A percentile compares a stretch with the other conserved stretches of the same genome.
phyloP scores from a whole-genome alignment of 2,329 filamentous ascomycete species.

The Fusarium compactum region DNA sequence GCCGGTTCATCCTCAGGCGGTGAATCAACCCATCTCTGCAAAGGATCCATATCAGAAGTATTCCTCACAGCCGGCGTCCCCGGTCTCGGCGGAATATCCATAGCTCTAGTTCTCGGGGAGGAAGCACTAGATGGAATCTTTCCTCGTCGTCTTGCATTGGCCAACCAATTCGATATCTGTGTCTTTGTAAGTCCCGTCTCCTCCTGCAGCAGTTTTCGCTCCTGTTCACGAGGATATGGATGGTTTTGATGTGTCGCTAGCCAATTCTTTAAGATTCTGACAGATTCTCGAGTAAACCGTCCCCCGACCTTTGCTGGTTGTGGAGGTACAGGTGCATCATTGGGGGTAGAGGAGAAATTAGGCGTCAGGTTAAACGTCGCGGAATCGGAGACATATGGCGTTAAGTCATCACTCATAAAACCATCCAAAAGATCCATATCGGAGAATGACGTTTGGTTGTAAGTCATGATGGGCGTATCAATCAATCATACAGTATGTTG shows the following conservation, averaged over 20 bases:
- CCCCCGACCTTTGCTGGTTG: conserved; percentile 38
- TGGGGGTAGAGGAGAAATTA: neutral
- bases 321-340: neutral
- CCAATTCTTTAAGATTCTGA: conserved; percentile 84
- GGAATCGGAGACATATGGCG: conserved; percentile 27
- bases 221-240: conserved; percentile 85
- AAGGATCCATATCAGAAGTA: conserved; percentile 42
- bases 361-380: conserved; percentile 2
- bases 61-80: conserved; percentile 53
- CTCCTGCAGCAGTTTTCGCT: conserved; percentile 79
- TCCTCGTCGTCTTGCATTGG: conserved; percentile 83
- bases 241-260: conserved; percentile 78
- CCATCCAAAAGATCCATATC: conserved; percentile 37
- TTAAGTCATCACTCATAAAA: conserved; percentile 29
- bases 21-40: conserved; percentile 51
- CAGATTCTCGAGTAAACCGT: conserved; percentile 74
- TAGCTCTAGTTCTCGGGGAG: conserved; percentile 48
- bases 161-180: conserved; percentile 90
- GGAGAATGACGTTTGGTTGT: conserved; percentile 16
- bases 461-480: conserved; percentile 19
- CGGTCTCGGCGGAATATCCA: conserved; percentile 67
- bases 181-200: conserved; percentile 81
- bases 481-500: no score
- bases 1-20: conserved; percentile 51
- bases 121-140: conserved; percentile 64